Conservation (phyloP, 306 rosid species). For the Alnus glutinosa region DNA sequence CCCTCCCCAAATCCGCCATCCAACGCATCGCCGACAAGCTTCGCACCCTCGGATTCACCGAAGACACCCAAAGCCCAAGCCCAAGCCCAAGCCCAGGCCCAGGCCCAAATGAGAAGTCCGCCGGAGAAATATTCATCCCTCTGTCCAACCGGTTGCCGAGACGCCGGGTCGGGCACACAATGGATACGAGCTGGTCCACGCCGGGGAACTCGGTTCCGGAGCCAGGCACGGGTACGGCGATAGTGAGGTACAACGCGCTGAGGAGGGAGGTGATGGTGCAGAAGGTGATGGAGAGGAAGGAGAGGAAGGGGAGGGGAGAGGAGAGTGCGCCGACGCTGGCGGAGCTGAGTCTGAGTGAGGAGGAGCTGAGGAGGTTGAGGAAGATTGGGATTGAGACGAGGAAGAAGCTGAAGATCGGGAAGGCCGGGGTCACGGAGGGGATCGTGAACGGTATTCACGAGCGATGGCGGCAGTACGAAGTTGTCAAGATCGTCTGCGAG, state of each 20-base stretch:
- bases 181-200: constrained; percentile 79
- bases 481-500: constrained; percentile 74
- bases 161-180: constrained; percentile 68
- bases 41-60: constrained; percentile 75
- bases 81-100: not conserved
- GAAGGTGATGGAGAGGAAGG: constrained; percentile 32
- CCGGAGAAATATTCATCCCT: constrained; percentile 80
- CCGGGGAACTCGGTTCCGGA: constrained; percentile 75
- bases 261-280: constrained; percentile 41
- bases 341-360: constrained; percentile 62
- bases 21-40: constrained; percentile 90
- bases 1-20: constrained; percentile 71
- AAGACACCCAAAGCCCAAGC: constrained; percentile 16
- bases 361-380: constrained; percentile 62
- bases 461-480: constrained; percentile 73
- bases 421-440: constrained; percentile 92
- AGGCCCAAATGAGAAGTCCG: constrained; percentile 12
- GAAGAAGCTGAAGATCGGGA: constrained; percentile 76
- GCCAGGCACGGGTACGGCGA: constrained; percentile 60
- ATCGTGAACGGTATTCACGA: constrained; percentile 88
- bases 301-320: constrained; percentile 26
- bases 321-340: constrained; percentile 71
- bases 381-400: constrained; percentile 48
- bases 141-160: constrained; percentile 57
- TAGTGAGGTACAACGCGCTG: constrained; percentile 47